Evolutionary conservation across 768 basidiomycete genomes (phyloP), one percentile per base, ranked within the genome.

Genomic region (Terana coerulea): DNA sequence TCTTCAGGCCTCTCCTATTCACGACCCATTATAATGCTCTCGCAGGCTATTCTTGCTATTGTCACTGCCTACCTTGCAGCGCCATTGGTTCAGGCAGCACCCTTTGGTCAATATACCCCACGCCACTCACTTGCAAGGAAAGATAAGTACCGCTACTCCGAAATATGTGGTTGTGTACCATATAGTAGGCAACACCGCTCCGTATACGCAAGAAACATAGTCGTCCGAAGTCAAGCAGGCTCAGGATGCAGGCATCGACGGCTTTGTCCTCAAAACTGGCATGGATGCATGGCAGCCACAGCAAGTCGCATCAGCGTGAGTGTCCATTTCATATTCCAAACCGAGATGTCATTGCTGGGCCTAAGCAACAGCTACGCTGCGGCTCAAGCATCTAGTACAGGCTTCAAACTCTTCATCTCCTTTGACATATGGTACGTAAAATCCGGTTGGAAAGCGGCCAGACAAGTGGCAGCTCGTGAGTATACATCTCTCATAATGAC

Each of bases 171-270:
- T 53, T 22, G 80, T 79, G 15, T 81, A 85, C 59, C 69, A 73
- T 61, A 84, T 86, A 69, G 81, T 86, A 52, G 86, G 85, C 41
- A 86, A 86, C 63, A 81, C 84, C 4, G 83, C 81, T 59, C 76
- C 77, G 2, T 86, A 84, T 66, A 73, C 72, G 5, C 49, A 69
- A n/a, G 62, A 68, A 31, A 73, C 80, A 61, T 89, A 84, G 84
- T 61, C 62, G 10, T 48, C 55, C 64, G 84, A 84, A 57, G 81
- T 86, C 42, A 37, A 46, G 2, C 65, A 74, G 9, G 84, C 84
- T 1, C 57, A 69, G 14, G 71, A 72, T 1, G 70, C 72, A 47
- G 80, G 76, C 26, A 76, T 83, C 53, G 79, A 83, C 56, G 82
- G 71, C 1, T 84, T 86, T 56, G 81, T 77, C 1, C 69, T 84